Conservation (phyloP, 1,139 yeast genomes). For the Geotrichum klebahnii region DNA sequence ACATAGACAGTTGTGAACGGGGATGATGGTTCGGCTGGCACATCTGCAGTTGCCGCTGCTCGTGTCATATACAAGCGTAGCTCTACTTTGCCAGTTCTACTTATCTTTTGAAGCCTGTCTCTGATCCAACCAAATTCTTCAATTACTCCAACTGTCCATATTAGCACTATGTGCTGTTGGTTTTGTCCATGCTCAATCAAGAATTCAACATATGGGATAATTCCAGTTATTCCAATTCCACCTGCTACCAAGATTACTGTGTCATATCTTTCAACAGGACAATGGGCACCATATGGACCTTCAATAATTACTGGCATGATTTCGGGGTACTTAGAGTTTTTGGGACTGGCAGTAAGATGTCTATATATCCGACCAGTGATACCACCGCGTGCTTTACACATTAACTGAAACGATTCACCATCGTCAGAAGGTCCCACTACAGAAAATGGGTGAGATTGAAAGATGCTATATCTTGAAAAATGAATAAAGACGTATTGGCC, state of each 20-base stretch:
- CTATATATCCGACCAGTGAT: conserved; percentile 33
- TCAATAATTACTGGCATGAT: conserved; percentile 47
- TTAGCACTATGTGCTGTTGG: conserved; percentile 27
- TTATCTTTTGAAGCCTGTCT: conserved; percentile 29
- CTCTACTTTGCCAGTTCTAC: conserved; percentile 26
- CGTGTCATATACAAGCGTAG: conserved; percentile 30
- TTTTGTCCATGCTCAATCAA: conserved; percentile 23
- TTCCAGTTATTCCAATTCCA: conserved; percentile 74
- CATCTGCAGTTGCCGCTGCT: neutral
- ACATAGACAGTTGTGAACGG: conserved; percentile 7
- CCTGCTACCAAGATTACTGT: conserved; percentile 57
- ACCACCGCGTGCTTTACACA: conserved; percentile 39
- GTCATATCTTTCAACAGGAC: conserved; percentile 55
- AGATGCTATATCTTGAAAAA: conserved; percentile 44
- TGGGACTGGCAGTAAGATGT: neutral
- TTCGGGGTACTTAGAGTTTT: conserved; percentile 28
- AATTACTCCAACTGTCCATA: conserved; percentile 32
- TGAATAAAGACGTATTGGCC: conserved; percentile 66
- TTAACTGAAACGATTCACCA: conserved; percentile 40
- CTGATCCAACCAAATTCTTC: conserved; percentile 32
- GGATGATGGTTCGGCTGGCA: too few relatives aligned
- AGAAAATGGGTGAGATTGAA: conserved; percentile 66
- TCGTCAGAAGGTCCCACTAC: conserved; percentile 42
- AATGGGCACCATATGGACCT: conserved; percentile 60
- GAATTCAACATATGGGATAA: conserved; percentile 39